Evolutionary conservation across 495 filamentous ascomycete genomes (phyloP), one percentile per base, ranked within the genome.

Genomic region (Penicillium ucsense): DNA sequence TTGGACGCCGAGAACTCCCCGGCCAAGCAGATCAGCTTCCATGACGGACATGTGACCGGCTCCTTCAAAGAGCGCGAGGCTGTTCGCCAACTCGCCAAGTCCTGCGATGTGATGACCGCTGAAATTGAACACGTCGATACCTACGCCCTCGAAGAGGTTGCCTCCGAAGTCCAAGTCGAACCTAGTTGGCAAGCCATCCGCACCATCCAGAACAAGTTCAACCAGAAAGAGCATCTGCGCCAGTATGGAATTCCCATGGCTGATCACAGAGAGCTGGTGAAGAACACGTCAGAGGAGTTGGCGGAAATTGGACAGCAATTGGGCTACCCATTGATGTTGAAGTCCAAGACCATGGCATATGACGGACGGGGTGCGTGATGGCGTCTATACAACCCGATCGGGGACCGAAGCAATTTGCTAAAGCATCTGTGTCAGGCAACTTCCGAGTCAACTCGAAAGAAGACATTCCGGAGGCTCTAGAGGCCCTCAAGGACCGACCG

Each of bases 71-170:
- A 95, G 55, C 68, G 79, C 2, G 78, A 79, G 29, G 82, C 83
- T 31, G 84, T 98, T 50, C 81, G 80, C 10, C 68, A 87, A 59
- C 75, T 98, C 6, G 89, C 94, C 5, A 70, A 77, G 35, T 62
- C 75, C 5, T 92, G 85, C 54, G 88, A 95, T 61, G 78, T 95
- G 9, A 65, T 98, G 31, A 96, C 94, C 6, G 85, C 92, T n/a
- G 92, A 98, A 63, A 97, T 97, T 52, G 92, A 98, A 68, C 92
- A 98, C 71, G 89, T 98, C 46, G 82, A 98, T 55, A 95, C 91
- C 38, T 71, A 88, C 41, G 85, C 89, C n/a, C 75, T 97, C 31
- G 87, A 95, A 62, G 84, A 94, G 49, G 77, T 95, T 38, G 79
- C 82, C 9, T 70, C 85, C 37, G 63, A 76, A 45, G 67, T 73